Percentiles rank a stretch among this genome's conserved stretches.
Evolutionary conservation across 805 yeast species (phyloP).

Genomic region (Candida sakaeoensis): DNA sequence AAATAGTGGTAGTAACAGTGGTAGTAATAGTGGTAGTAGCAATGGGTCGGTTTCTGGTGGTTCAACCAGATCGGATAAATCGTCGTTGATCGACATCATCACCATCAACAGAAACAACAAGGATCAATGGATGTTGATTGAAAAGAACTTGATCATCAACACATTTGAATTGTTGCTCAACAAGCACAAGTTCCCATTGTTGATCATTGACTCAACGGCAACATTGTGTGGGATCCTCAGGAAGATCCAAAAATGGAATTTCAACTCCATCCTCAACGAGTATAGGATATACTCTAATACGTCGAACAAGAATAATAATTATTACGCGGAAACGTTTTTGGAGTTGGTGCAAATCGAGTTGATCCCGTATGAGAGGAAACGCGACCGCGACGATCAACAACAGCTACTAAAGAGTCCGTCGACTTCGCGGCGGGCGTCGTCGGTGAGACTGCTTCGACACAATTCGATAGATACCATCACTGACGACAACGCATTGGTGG

Average conservation of each 20-base stretch:
- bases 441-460: conserved; percentile 4
- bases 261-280: conserved; percentile 78
- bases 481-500: conserved; percentile 9
- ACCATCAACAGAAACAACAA: conserved; percentile 25
- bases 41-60: background rate
- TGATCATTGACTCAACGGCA: conserved; percentile 76
- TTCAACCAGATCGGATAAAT: background rate
- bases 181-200: conserved; percentile 57
- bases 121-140: conserved; percentile 76
- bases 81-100: conserved; percentile 18
- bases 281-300: conserved; percentile 61
- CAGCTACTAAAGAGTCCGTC: background rate
- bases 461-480: conserved; percentile 3
- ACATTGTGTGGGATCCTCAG: conserved; percentile 79
- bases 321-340: conserved; percentile 75
- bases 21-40: too few species aligned
- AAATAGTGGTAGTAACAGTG: too few species aligned
- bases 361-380: conserved; percentile 32
- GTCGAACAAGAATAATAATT: conserved; percentile 56
- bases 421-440: background rate
- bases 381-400: background rate
- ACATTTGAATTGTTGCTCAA: conserved; percentile 67
- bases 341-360: conserved; percentile 65
- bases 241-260: conserved; percentile 84
- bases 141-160: conserved; percentile 57